These are phyloP conservation scores for Orbilia quercus DNA, from an alignment of 2,329 filamentous ascomycete genomes.

Conservation along the genomic window DNA sequence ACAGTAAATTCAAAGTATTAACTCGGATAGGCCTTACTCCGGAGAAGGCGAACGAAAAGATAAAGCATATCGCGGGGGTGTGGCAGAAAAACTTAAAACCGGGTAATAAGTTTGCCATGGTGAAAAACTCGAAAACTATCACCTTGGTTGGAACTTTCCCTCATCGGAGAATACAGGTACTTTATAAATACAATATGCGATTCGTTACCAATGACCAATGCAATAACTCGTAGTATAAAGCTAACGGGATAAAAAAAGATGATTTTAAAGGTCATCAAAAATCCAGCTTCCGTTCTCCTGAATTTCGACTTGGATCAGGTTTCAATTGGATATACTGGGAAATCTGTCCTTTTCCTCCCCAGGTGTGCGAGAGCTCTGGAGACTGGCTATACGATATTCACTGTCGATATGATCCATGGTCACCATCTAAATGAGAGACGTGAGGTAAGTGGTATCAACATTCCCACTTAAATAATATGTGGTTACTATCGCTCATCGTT, in stretches of 20 bases:
- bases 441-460: not conserved
- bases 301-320: conserved; percentile 60
- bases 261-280: conserved; percentile 57
- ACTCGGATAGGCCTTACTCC: conserved; percentile 42
- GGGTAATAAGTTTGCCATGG: conserved; percentile 43
- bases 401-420: conserved; percentile 59
- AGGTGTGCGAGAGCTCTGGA: conserved; percentile 60
- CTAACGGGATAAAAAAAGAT: no score
- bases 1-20: not conserved
- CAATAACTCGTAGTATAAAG: no score
- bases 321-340: conserved; percentile 60
- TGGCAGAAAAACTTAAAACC: conserved; percentile 58
- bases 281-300: conserved; percentile 58
- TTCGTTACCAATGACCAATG: no score
- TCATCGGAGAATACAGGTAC: conserved; percentile 57
- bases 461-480: no score
- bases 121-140: conserved; percentile 60
- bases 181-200: no score
- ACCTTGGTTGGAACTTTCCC: conserved; percentile 58
- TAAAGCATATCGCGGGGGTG: conserved; percentile 58
- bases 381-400: conserved; percentile 58
- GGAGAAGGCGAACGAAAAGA: conserved; percentile 58
- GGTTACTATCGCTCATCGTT: no score
- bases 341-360: conserved; percentile 59
- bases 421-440: conserved; percentile 57